Conservation (phyloP, 805 yeast species). For the Monosporozyma unispora region DNA sequence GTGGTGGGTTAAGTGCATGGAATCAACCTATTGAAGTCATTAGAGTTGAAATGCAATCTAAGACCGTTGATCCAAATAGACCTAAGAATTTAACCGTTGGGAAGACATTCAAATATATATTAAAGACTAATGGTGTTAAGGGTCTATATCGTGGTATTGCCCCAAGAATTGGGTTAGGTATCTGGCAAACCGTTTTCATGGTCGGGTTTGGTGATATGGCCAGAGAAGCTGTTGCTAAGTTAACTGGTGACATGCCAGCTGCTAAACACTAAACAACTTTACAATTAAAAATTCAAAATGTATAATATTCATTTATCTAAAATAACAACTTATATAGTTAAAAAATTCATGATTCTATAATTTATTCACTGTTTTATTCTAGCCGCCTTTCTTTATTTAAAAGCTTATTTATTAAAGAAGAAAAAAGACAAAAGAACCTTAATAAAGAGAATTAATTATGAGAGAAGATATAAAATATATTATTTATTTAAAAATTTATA, state of each 20-base stretch:
- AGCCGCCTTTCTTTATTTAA: no score
- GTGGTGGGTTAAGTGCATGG: conserved; percentile 98
- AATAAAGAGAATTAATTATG: background rate
- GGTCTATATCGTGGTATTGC: conserved; percentile 96
- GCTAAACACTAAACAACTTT: conserved; percentile 29
- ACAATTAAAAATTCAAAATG: background rate
- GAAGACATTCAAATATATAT: conserved; percentile 74
- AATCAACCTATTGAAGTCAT: conserved; percentile 98
- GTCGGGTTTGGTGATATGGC: conserved; percentile 96
- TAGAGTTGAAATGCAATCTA: conserved; percentile 96
- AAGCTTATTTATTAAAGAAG: no score
- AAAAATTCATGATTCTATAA: no score
- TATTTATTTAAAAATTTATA: background rate
- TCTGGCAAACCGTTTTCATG: conserved; percentile 98
- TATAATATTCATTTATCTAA: background rate
- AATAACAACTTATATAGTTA: no score
- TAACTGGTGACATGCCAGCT: conserved; percentile 52
- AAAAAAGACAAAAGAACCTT: background rate
- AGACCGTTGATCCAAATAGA: conserved; percentile 88
- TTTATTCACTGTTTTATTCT: no score
- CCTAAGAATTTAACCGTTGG: conserved; percentile 81
- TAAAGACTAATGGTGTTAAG: conserved; percentile 68
- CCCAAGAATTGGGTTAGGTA: conserved; percentile 92
- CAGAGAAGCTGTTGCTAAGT: conserved; percentile 53
- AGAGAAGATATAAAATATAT: no score